Evolutionary conservation across 2,329 filamentous ascomycete genomes (phyloP).

Genomic region (Fusarium sp.): DNA sequence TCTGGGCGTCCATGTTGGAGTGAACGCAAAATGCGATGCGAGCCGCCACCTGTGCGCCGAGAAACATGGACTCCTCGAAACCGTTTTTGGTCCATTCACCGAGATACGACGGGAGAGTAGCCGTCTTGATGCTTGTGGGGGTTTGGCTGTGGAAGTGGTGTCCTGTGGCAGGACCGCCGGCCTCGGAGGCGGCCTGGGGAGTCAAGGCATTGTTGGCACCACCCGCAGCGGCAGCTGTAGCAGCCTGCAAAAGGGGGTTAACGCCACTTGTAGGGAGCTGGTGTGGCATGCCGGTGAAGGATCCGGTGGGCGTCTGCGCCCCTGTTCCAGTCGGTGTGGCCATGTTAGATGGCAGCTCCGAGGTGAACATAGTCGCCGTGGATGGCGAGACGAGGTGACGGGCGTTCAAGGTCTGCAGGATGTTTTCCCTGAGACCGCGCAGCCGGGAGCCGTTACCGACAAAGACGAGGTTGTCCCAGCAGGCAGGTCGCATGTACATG

Average conservation of each 20-base stretch:
- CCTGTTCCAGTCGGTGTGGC: conserved; percentile 92
- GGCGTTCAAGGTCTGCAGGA: conserved; percentile 80
- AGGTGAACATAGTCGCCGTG: conserved; percentile 96
- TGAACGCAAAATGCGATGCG: conserved; percentile 69
- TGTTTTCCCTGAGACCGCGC: conserved; percentile 87
- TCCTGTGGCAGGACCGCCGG: conserved; percentile 49
- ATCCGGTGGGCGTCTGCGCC: conserved; percentile 85
- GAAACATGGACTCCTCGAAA: conserved; percentile 85
- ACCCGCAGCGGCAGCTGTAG: conserved; percentile 73
- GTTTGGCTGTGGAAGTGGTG: conserved; percentile 75
- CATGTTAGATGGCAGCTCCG: conserved; percentile 93
- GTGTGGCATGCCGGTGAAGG: conserved; percentile 65
- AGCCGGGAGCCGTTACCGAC: conserved; percentile 85
- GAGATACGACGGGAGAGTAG: conserved; percentile 85
- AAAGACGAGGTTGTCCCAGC: conserved; percentile 94
- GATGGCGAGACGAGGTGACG: conserved; percentile 93
- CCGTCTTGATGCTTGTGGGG: conserved; percentile 84
- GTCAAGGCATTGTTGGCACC: conserved; percentile 53
- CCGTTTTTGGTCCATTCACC: conserved; percentile 88
- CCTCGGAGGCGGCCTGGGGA: conserved; percentile 55
- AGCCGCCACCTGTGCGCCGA: conserved; percentile 88
- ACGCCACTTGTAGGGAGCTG: conserved; percentile 72
- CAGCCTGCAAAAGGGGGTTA: conserved; percentile 91
- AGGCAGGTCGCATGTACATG: conserved; percentile 82
- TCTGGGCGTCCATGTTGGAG: conserved; percentile 64